Base-by-base conservation (phyloP, 208 protist species). In the Acanthamoeba triangularis region DNA sequence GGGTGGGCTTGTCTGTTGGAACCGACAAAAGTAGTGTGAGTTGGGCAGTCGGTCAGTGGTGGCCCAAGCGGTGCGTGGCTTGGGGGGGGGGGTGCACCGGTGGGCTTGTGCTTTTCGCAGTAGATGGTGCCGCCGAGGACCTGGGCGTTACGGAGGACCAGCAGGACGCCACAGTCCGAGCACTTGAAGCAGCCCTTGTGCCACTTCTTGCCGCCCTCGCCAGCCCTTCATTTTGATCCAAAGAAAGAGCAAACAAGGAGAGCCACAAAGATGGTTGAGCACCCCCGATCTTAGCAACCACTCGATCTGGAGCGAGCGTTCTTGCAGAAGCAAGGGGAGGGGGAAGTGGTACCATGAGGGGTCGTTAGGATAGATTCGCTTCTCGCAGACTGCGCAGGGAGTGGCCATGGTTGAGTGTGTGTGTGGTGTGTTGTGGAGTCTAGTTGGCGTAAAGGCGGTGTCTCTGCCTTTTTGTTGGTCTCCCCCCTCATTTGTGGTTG, bases 161-260 rank as follows among this genome's bases (percentile, higher is more conserved):
- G 44, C 35, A 92, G 85, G 1, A 92, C 85, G 30, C 63, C 63
- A 28, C 85, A 92, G 20, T 92, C 85, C 4, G 63, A 44, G 85
- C 85, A 92, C 41, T 92, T 92, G 63, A 92, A 92, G 85, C 85
- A 92, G 56, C 85, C 85, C 85, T 92, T 92, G 85, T 92, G 85
- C 85, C 85, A 92, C 63, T 92, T 92, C 54, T 92, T 92, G 25
- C 41, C 41, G 41, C 85, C 85, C 59, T 92, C 85, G 30, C 63
- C 63, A 23, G 63, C 85, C 84, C 84, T 90, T 85, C 28, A 30
- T 49, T 49, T 11, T 25, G n/a, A n/a, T n/a, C 1, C 5, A 20
- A 90, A 30, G 5, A 10, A 4, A 10, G 0, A 10, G 5, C 3
- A 47, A 6, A 47, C 5, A 47, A 47, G 2, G 41, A 47, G 41